Percentiles rank a stretch among this genome's conserved stretches.
phyloP scores from a whole-genome alignment of 2,329 filamentous ascomycete species.

The Rachicladosporium sp. region DNA sequence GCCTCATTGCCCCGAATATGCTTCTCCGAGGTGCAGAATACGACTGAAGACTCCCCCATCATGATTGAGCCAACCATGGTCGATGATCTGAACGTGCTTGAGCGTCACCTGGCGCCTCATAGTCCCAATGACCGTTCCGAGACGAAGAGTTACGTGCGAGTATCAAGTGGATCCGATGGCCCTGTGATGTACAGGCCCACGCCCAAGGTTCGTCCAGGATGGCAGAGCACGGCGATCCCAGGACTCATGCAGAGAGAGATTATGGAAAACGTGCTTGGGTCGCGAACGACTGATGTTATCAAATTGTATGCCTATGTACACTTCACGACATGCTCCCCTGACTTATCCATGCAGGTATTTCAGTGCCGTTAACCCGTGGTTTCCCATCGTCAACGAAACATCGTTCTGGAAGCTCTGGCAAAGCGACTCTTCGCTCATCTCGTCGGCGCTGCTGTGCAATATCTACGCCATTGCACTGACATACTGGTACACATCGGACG shows the following conservation, averaged over 20 bases:
- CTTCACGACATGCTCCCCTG: not conserved
- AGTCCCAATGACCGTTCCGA: slow-evolving; percentile 14
- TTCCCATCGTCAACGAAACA: slow-evolving; percentile 29
- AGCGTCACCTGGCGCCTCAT: slow-evolving; percentile 26
- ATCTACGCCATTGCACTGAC: slow-evolving; percentile 26
- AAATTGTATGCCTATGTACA: slow-evolving; percentile 20
- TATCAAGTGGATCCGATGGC: slow-evolving; percentile 33
- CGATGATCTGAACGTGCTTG: slow-evolving; percentile 29
- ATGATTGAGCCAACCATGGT: slow-evolving; percentile 30
- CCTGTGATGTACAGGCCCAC: slow-evolving; percentile 34
- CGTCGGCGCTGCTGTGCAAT: slow-evolving; percentile 27
- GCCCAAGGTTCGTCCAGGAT: slow-evolving; percentile 36
- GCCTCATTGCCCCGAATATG: too few relatives aligned
- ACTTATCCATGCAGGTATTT: slow-evolving; percentile 26
- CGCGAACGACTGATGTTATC: slow-evolving; percentile 26
- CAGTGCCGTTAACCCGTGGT: slow-evolving; percentile 23
- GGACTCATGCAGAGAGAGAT: slow-evolving; percentile 29
- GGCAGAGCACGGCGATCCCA: slow-evolving; percentile 12
- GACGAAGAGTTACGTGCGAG: slow-evolving; percentile 36
- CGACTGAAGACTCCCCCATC: slow-evolving; percentile 2
- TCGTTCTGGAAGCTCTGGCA: slow-evolving; percentile 23
- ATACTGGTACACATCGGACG: slow-evolving; percentile 27
- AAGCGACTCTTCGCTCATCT: slow-evolving; percentile 23
- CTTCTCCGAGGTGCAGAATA: too few relatives aligned
- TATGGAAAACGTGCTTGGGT: slow-evolving; percentile 29